Percentiles rank a stretch among this genome's conserved stretches.
These are phyloP conservation scores for Arxiozyma slooffiae DNA, from an alignment of 1,139 yeast species.

Conservation along the genomic window DNA sequence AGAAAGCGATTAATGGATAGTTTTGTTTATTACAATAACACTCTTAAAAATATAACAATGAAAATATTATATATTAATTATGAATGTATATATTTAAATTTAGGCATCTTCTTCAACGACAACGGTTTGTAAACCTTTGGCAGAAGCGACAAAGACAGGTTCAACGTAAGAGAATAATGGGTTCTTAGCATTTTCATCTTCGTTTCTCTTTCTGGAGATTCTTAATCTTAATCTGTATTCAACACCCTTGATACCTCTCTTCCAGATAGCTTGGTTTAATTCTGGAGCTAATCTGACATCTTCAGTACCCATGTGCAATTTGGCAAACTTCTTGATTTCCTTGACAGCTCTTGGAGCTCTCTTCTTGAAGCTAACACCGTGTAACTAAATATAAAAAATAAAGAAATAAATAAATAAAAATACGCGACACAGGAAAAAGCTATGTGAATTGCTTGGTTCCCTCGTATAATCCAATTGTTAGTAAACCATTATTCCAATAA, in stretches of 20 bases:
- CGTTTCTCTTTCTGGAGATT: slow-evolving; percentile 99
- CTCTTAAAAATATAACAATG: not conserved
- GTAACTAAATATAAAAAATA: slow-evolving; percentile 44
- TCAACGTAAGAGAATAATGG: slow-evolving; percentile 97
- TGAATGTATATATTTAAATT: slow-evolving; percentile 21
- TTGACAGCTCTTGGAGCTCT: slow-evolving; percentile 99
- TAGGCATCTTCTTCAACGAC: slow-evolving; percentile 85
- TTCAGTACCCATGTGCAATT: slow-evolving; percentile 97
- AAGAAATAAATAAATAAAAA: slow-evolving; percentile 3
- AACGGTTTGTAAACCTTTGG: slow-evolving; percentile 96
- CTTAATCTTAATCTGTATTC: slow-evolving; percentile 97
- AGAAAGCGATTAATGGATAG: not conserved
- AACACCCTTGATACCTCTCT: slow-evolving; percentile 99
- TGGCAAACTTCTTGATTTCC: slow-evolving; percentile 98
- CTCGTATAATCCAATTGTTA: slow-evolving; percentile 1
- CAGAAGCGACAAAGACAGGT: slow-evolving; percentile 88
- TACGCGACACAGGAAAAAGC: not conserved
- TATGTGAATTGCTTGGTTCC: not conserved
- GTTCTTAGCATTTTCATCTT: slow-evolving; percentile 99
- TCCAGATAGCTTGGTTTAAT: slow-evolving; percentile 98
- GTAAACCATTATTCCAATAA: not conserved
- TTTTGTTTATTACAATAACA: not conserved
- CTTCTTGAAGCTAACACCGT: slow-evolving; percentile 98
- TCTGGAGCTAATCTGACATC: slow-evolving; percentile 99
- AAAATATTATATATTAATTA: not conserved